Evolutionary conservation across 345 rosid species (phyloP).

Genomic region (Erodium maritimum): DNA sequence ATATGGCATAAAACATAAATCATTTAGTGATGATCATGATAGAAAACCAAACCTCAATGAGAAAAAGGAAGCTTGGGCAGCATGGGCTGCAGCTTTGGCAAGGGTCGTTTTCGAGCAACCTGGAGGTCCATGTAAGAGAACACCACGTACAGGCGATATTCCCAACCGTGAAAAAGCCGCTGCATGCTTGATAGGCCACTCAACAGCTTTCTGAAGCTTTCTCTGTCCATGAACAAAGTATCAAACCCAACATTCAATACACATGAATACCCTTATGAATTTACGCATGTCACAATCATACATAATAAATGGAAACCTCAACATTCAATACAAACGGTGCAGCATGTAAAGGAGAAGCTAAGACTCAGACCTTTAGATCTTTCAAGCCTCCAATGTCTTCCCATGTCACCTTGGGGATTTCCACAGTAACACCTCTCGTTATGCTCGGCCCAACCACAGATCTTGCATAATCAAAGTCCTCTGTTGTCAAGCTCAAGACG

Average conservation of each 20-base stretch:
- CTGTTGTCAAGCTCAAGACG: constrained; percentile 29
- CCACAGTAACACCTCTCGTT: constrained; percentile 82
- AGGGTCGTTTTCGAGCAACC: constrained; percentile 99
- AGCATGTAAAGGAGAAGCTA: neutral
- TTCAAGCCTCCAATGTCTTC: constrained; percentile 80
- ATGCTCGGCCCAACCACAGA: constrained; percentile 74
- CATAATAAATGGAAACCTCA: no score
- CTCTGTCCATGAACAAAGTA: constrained; percentile 29
- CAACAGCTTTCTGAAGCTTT: constrained; percentile 82
- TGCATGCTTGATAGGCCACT: constrained; percentile 89
- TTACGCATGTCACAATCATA: no score
- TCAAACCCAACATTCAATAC: neutral
- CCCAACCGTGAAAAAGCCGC: constrained; percentile 62
- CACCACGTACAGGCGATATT: constrained; percentile 72
- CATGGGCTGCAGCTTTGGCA: constrained; percentile 90
- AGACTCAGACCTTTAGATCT: constrained; percentile 39
- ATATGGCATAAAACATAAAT: no score
- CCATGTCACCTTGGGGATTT: constrained; percentile 86
- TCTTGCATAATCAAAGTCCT: constrained; percentile 66
- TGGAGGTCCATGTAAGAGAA: constrained; percentile 92
- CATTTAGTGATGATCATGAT: no score
- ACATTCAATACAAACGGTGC: neutral
- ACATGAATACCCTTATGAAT: no score
- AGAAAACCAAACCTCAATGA: constrained; percentile 45
- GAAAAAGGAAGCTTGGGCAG: constrained; percentile 87